Conservation (phyloP, 2,329 filamentous ascomycete genomes). For the Paraphoma sp. region DNA sequence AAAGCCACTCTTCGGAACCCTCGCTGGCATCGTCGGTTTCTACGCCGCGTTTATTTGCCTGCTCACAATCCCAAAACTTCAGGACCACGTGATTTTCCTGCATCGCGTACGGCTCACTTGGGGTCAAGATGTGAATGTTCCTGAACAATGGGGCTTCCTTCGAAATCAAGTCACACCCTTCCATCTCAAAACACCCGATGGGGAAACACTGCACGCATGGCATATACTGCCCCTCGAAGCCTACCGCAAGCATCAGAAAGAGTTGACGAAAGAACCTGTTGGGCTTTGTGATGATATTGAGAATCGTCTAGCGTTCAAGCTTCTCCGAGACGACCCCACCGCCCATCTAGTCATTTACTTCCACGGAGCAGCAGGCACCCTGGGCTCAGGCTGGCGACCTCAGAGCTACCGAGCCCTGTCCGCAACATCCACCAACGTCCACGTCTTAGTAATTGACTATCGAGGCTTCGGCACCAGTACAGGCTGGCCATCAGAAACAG, state of each 20-base stretch:
- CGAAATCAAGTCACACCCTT: slow-evolving; percentile 59
- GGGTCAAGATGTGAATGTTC: slow-evolving; percentile 58
- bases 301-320: slow-evolving; percentile 63
- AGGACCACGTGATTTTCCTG: slow-evolving; percentile 65
- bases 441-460: slow-evolving; percentile 67
- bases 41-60: slow-evolving; percentile 57
- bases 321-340: slow-evolving; percentile 69
- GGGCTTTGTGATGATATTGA: slow-evolving; percentile 63
- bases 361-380: slow-evolving; percentile 64
- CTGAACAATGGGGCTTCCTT: slow-evolving; percentile 58
- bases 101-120: slow-evolving; percentile 62
- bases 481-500: slow-evolving; percentile 62
- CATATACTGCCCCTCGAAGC: slow-evolving; percentile 57
- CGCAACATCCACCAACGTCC: slow-evolving; percentile 58
- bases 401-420: slow-evolving; percentile 64
- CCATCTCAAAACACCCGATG: slow-evolving; percentile 50
- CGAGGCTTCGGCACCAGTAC: slow-evolving; percentile 64
- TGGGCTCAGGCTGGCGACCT: slow-evolving; percentile 62
- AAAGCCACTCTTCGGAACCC: slow-evolving; percentile 27
- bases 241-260: slow-evolving; percentile 53
- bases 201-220: slow-evolving; percentile 56
- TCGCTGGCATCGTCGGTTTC: slow-evolving; percentile 22
- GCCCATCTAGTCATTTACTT: slow-evolving; percentile 69
- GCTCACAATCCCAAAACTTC: slow-evolving; percentile 56
- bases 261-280: slow-evolving; percentile 50